A percentile compares a stretch with the other conserved stretches of the same genome.
Conservation (phyloP, 768 basidiomycete genomes). For the Boletus reticuloceps region DNA sequence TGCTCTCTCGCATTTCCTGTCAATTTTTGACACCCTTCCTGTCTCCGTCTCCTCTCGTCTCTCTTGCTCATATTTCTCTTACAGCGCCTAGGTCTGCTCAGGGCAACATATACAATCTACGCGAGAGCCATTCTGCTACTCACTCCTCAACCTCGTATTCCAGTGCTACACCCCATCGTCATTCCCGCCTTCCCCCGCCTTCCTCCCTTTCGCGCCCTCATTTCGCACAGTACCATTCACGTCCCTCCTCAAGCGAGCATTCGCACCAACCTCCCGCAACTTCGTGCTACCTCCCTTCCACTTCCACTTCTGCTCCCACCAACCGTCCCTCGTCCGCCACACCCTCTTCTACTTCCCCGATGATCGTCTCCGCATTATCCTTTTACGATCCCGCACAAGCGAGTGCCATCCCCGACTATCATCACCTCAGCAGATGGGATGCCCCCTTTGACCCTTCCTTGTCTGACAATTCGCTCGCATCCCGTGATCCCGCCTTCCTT, state of each 20-base stretch:
- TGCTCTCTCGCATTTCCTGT: conserved; percentile 6
- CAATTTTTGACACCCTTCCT: neutral
- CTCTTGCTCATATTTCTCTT: conserved; percentile 5
- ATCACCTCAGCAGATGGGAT: conserved; percentile 37
- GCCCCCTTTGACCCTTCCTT: conserved; percentile 14
- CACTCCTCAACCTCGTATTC: too few species aligned
- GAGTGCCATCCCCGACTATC: conserved; percentile 38
- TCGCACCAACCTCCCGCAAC: neutral
- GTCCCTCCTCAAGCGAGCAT: neutral
- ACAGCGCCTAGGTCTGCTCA: neutral
- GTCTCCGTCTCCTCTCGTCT: neutral
- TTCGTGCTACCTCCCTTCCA: conserved; percentile 1
- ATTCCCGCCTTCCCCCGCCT: neutral
- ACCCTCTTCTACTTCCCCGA: conserved; percentile 20
- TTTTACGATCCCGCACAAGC: conserved; percentile 50
- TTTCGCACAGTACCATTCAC: neutral
- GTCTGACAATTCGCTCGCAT: neutral
- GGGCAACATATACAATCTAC: neutral
- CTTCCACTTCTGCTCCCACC: neutral
- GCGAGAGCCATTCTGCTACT: neutral
- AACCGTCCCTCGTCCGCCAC: neutral
- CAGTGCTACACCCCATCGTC: neutral
- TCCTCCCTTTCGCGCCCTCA: neutral
- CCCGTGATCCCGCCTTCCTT: neutral
- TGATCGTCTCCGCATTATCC: conserved; percentile 55